Evolutionary conservation across 2,329 filamentous ascomycete species (phyloP).

Genomic region (Fusarium bulbicola): DNA sequence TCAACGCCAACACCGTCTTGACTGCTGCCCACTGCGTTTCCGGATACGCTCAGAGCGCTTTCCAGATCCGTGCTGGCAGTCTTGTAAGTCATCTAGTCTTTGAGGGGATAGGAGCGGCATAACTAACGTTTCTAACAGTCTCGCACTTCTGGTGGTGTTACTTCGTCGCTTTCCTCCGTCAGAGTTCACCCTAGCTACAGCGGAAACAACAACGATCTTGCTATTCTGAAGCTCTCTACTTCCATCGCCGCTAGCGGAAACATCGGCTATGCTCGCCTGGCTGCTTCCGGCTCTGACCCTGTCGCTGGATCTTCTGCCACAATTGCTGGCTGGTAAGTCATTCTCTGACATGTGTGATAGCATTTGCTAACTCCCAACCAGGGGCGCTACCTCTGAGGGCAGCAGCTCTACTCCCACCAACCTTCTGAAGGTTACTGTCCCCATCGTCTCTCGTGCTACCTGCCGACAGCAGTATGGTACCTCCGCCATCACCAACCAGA

Average conservation of each 20-base stretch:
- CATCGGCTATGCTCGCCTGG: conserved; percentile 40
- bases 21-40: conserved; percentile 45
- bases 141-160: conserved; percentile 40
- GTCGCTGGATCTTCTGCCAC: conserved; percentile 27
- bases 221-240: conserved; percentile 44
- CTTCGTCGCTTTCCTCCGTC: conserved; percentile 38
- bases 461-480: conserved; percentile 40
- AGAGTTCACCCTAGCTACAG: conserved; percentile 39
- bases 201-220: conserved; percentile 41
- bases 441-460: conserved; percentile 41
- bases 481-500: conserved; percentile 41
- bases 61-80: conserved; percentile 43
- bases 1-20: conserved; percentile 46
- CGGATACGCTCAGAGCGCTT: conserved; percentile 11
- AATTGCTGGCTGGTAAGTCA: conserved; percentile 43
- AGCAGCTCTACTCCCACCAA: conserved; percentile 14
- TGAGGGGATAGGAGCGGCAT: accelerated
- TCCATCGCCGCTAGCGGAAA: conserved; percentile 17
- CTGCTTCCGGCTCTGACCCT: conserved; percentile 41
- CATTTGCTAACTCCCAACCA: background rate
- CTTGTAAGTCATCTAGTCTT: conserved; percentile 8
- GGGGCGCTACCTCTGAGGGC: conserved; percentile 37
- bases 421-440: conserved; percentile 46
- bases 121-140: conserved; percentile 5
- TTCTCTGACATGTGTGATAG: accelerated